A percentile compares a stretch with the other conserved stretches of the same genome.
Evolutionary conservation across 2,329 filamentous ascomycete species (phyloP).

Genomic region (Ceratocystis cubensis): DNA sequence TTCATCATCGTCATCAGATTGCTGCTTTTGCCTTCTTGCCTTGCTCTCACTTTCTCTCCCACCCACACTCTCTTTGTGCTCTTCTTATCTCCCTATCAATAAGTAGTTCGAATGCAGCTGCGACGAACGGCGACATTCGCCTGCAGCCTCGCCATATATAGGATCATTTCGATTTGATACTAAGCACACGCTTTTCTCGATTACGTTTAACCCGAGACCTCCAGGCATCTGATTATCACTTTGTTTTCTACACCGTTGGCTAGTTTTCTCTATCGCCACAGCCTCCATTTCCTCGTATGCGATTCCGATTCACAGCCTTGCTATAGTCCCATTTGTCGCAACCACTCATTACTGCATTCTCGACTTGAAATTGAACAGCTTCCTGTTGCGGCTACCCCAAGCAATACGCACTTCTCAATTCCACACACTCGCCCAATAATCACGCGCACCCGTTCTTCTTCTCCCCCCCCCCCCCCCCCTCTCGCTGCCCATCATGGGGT

Average conservation of each 20-base stretch:
- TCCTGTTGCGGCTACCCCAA: neutral
- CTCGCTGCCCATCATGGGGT: conserved; percentile 14
- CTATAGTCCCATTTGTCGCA: conserved; percentile 1
- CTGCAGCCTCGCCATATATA: conserved; percentile 9
- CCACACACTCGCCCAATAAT: neutral
- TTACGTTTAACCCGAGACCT: neutral
- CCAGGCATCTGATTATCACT: neutral
- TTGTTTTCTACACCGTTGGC: neutral
- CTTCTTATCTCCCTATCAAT: neutral
- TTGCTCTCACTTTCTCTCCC: too few relatives aligned
- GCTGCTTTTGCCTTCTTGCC: neutral
- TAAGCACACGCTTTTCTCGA: neutral
- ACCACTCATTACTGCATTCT: neutral
- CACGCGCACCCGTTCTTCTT: neutral
- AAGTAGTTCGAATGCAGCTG: conserved; percentile 11
- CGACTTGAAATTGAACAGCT: neutral
- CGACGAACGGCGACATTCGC: neutral
- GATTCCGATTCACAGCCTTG: neutral
- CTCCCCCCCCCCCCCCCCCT: neutral
- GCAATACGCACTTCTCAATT: neutral
- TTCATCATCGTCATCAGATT: neutral
- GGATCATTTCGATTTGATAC: neutral
- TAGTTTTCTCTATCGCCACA: neutral
- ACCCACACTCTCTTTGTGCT: too few relatives aligned
- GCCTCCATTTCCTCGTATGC: conserved; percentile 8